Evolutionary conservation across 2,329 filamentous ascomycete genomes (phyloP), one percentile per base, ranked within the genome.

Genomic region (Monilinia fructigena): DNA sequence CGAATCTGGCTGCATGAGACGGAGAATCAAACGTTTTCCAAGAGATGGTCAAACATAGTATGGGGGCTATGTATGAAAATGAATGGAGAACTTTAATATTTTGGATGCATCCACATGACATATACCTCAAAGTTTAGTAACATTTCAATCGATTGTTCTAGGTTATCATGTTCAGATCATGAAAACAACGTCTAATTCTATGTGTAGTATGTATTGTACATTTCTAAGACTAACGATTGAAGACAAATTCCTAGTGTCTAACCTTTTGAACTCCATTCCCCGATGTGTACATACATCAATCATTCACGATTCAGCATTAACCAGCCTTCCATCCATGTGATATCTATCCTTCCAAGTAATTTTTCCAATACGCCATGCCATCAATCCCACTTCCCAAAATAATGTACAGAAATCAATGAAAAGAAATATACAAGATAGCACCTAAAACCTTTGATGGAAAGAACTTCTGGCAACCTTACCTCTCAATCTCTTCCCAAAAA

Each of bases 401-500:
- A n/a, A 31, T 20, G 26, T 20, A 23, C 14, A 35, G 31, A 35
- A 35, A 35, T 7, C 4, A 35, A 35, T 35, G 5, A 7, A 8
- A 35, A 35, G 7, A 35, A 28, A 28, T 28, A 2, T 35, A 3
- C 31, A 35, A 35, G 31, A 35, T 35, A 35, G 31, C 31, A 35
- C 31, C 48, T 69, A 70, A 28, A 69, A 68, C 60, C 69, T 69
- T 16, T 69, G 69, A 65, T 69, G 68, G n/a, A 69, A 70, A 38
- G 58, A 26, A 20, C 68, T 68, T 31, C 68, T 52, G 20, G 68
- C 69, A 64, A 68, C 65, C 65, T 74, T 72, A 55, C 75, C 73
- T 48, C 77, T 73, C 59, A 78, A 75, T 40, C 72, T 67, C 70
- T 74, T 75, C 11, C 74, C 74, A 60, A 70, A 76, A 3, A 76